Percentiles rank a stretch among this genome's conserved stretches.
Evolutionary conservation across 1,139 yeast species (phyloP).

Genomic region (Geotrichum phurueaensis): DNA sequence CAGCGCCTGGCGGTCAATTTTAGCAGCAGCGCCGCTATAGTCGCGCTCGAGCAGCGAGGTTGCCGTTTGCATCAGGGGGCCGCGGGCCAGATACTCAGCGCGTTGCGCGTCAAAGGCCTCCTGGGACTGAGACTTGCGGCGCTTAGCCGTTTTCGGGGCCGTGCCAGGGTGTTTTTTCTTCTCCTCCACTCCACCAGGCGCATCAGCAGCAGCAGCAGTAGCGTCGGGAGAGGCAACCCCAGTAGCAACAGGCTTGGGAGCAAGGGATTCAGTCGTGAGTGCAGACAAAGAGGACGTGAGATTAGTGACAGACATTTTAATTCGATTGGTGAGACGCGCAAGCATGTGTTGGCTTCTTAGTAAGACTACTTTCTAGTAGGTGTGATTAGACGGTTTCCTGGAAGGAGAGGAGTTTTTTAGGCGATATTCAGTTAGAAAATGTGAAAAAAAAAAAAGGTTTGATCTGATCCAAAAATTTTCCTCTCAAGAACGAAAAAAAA

Average conservation of each 20-base stretch:
- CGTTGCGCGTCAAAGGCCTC: slow-evolving; percentile 31
- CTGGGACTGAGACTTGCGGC: slow-evolving; percentile 18
- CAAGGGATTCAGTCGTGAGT: background rate
- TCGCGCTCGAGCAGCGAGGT: slow-evolving; percentile 21
- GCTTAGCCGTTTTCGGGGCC: background rate
- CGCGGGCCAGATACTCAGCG: slow-evolving; percentile 26
- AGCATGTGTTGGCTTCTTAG: background rate
- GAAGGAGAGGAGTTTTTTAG: background rate
- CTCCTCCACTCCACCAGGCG: slow-evolving; percentile 16
- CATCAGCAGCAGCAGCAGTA: slow-evolving; percentile 21
- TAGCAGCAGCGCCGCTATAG: slow-evolving; percentile 20
- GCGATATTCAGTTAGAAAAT: background rate
- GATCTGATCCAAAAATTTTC: background rate
- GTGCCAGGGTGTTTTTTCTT: slow-evolving; percentile 4
- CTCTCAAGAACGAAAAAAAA: background rate
- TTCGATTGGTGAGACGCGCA: background rate
- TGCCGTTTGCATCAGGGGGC: slow-evolving; percentile 25
- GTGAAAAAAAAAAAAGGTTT: background rate
- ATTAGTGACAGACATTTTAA: background rate
- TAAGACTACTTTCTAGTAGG: background rate
- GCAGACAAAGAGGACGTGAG: background rate
- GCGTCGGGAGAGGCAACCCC: slow-evolving; percentile 13
- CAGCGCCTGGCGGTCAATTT: slow-evolving; percentile 29
- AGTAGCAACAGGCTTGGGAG: background rate
- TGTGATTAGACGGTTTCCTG: background rate